These are phyloP conservation scores for Dictyophora rubrovolvata DNA, from an alignment of 768 basidiomycete species.

Conservation along the genomic window DNA sequence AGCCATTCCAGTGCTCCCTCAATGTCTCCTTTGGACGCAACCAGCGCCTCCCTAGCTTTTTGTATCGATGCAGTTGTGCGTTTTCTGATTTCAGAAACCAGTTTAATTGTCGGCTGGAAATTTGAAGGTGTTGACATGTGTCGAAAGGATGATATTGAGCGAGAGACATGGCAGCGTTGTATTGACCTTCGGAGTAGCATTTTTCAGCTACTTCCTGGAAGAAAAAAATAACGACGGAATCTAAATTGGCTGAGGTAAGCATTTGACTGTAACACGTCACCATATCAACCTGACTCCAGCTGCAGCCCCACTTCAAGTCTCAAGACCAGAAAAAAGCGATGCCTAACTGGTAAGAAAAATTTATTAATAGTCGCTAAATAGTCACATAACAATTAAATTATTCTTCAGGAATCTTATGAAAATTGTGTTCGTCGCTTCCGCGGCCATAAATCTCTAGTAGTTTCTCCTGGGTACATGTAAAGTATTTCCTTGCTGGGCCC, in stretches of 20 bases:
- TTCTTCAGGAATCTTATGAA: too few species aligned
- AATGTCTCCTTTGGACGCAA: conserved; percentile 62
- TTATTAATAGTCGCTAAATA: too few species aligned
- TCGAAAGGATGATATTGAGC: neutral
- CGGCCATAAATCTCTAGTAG: too few species aligned
- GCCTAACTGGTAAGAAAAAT: too few species aligned
- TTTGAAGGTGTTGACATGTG: conserved; percentile 31
- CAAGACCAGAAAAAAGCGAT: too few species aligned
- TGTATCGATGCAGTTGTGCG: conserved; percentile 70
- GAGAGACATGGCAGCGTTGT: neutral
- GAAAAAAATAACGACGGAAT: neutral
- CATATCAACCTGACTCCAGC: too few species aligned
- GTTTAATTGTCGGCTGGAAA: conserved; percentile 55
- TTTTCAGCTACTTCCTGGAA: neutral
- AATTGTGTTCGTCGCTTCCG: too few species aligned
- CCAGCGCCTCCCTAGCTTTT: conserved; percentile 84
- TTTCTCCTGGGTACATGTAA: too few species aligned
- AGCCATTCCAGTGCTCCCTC: conserved; percentile 73
- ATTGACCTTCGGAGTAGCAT: neutral
- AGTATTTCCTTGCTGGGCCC: too few species aligned
- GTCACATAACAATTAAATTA: too few species aligned
- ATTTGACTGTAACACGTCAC: too few species aligned
- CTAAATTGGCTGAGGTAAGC: neutral
- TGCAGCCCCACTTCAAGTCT: too few species aligned
- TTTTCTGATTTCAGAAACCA: conserved; percentile 82